phyloP scores from a whole-genome alignment of 768 basidiomycete genomes.

The Boletus rubroflammeus region DNA sequence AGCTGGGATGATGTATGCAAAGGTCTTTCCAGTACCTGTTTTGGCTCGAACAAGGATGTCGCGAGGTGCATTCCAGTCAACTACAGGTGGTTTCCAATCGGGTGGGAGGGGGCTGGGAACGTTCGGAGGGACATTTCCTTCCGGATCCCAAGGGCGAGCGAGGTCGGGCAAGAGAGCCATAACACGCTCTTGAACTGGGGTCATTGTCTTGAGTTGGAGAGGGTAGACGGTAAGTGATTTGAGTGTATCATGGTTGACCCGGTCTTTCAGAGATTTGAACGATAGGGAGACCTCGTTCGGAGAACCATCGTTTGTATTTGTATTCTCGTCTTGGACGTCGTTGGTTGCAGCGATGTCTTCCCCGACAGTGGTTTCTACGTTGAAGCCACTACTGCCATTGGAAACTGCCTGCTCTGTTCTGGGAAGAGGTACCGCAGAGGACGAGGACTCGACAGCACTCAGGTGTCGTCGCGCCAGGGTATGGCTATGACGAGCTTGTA shows the following conservation, averaged over 20 bases:
- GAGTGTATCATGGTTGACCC: constrained; percentile 41
- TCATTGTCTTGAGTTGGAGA: constrained; percentile 70
- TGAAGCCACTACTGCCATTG: neutral
- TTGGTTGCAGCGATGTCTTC: neutral
- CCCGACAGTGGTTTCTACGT: neutral
- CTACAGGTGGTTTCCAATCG: neutral
- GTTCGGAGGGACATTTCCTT: constrained; percentile 13
- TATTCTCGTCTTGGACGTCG: neutral
- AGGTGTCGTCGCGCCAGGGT: constrained; percentile 1
- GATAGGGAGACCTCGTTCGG: neutral
- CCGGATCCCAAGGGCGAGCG: constrained; percentile 46
- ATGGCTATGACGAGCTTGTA: constrained; percentile 1
- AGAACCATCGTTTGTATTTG: neutral
- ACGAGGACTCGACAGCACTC: constrained; percentile 1
- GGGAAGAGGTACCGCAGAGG: neutral
- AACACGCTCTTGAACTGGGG: constrained; percentile 78
- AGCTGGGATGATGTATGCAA: constrained; percentile 85
- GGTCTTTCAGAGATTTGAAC: constrained; percentile 38
- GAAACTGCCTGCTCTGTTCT: neutral
- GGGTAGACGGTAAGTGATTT: constrained; percentile 61
- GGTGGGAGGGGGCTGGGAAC: neutral
- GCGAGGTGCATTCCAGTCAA: constrained; percentile 30
- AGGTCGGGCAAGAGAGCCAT: constrained; percentile 71
- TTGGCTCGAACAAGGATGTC: constrained; percentile 86
- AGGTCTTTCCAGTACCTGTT: constrained; percentile 87